Base-by-base conservation (phyloP, 139 green algal species). In the Micromonas commoda region DNA sequence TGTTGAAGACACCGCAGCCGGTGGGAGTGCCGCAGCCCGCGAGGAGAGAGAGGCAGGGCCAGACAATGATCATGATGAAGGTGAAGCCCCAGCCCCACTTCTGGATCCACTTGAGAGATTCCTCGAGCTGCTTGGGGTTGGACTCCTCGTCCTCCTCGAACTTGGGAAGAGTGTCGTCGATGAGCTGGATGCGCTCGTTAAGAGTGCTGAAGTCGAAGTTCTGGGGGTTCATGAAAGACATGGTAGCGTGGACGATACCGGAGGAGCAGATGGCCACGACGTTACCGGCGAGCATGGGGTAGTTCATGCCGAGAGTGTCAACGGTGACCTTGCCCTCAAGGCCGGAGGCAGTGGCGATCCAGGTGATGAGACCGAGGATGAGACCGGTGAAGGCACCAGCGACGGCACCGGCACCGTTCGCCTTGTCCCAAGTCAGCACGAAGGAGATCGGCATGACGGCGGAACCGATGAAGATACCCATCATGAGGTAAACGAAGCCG, bases 281-380 rank as follows among this genome's bases (percentile, higher is more conserved):
- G 81, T 97, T 97, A 66, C 92, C 91, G 13, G 85, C 88, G 52
- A 97, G 82, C 92, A 96, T 97, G 61, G 90, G 86, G 81, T 92
- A 95, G 75, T 96, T 86, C 32, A 77, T 73, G 26, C 87, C 89
- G 9, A 88, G 78, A n/a, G 80, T 91, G 72, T 83, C 78, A 4
- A 90, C 80, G 64, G 77, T 89, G 32, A 88, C 78, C 1, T 26
- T 31, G 19, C 78, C 78, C 70, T 84, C 82, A 33, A 54, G 31
- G 51, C 38, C 34, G 45, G 53, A 72, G 33, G 76, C 34, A 33
- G 29, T 64, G 34, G 85, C 64, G 28, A 90, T 63, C 86, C 91
- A 94, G 45, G 85, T 81, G 28, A 91, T 89, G 29, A 96, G 78
- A 33, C 86, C 86, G 65, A 80, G 9, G 64, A 82, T 32, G 54